phyloP scores from a whole-genome alignment of 2,329 filamentous ascomycete species.

The Xylariaceae sp. region DNA sequence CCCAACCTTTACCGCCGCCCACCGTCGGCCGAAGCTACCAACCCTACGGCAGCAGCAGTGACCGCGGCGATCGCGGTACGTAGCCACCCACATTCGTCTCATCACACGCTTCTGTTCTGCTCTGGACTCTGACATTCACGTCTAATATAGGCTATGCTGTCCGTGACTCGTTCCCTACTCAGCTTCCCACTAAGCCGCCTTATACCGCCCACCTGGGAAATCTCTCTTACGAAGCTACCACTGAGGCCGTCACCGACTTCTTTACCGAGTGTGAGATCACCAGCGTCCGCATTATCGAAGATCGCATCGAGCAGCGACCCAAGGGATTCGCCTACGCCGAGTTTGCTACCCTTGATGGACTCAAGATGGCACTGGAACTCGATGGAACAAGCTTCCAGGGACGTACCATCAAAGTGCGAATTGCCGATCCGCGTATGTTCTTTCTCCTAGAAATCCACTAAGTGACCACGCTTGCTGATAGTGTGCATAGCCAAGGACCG shows the following conservation, averaged over 20 bases:
- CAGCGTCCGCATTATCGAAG: conserved; percentile 93
- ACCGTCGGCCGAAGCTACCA: conserved; percentile 16
- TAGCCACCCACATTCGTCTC: background rate
- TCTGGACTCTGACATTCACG: background rate
- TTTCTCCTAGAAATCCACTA: conserved; percentile 2
- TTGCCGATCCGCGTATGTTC: conserved; percentile 92
- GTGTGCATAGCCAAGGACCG: conserved; percentile 72
- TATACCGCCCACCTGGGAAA: conserved; percentile 97
- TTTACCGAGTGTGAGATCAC: conserved; percentile 81
- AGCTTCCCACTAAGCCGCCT: conserved; percentile 82
- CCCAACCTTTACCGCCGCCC: conserved; percentile 51
- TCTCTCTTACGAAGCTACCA: conserved; percentile 88
- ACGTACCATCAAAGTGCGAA: conserved; percentile 85
- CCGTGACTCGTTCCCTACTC: conserved; percentile 70
- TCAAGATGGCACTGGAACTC: conserved; percentile 84
- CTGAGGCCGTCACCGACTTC: conserved; percentile 78
- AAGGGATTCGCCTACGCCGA: conserved; percentile 99
- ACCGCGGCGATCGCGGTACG: conserved; percentile 31
- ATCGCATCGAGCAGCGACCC: conserved; percentile 86
- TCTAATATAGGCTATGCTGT: conserved; percentile 49
- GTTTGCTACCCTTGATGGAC: conserved; percentile 79
- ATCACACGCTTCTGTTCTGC: background rate
- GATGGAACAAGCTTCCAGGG: conserved; percentile 82
- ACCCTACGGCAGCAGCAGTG: conserved; percentile 21
- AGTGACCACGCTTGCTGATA: conserved; percentile 33